Evolutionary conservation across 2,329 filamentous ascomycete species (phyloP).

Genomic region (Ophidiomyces ophidiicola): DNA sequence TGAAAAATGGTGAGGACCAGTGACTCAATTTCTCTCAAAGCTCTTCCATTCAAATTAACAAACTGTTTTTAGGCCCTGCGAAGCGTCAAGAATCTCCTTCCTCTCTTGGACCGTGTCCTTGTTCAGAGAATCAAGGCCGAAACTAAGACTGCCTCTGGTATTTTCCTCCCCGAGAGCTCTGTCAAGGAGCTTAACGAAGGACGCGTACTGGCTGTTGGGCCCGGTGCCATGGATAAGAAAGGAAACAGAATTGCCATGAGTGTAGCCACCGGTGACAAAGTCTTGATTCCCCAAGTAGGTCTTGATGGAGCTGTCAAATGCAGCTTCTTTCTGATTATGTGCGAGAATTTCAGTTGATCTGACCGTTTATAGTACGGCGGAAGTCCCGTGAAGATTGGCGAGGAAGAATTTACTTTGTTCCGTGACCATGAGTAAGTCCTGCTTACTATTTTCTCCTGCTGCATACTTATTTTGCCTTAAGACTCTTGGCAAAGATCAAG

Average conservation of each 20-base stretch:
- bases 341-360: conserved; percentile 1
- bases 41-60: background rate
- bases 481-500: conserved; percentile 97
- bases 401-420: conserved; percentile 93
- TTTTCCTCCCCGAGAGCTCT: conserved; percentile 92
- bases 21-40: background rate
- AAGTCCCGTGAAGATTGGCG: conserved; percentile 89
- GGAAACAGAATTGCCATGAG: conserved; percentile 79
- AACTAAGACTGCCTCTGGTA: conserved; percentile 87
- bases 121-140: conserved; percentile 97
- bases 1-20: conserved; percentile 12
- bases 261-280: conserved; percentile 73
- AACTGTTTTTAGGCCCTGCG: conserved; percentile 57
- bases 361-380: conserved; percentile 61
- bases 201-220: conserved; percentile 88
- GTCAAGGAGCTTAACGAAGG: conserved; percentile 99
- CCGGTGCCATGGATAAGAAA: conserved; percentile 74
- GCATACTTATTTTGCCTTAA: conserved; percentile 28
- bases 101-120: conserved; percentile 94
- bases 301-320: background rate
- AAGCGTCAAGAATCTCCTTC: conserved; percentile 87
- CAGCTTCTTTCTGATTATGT: background rate
- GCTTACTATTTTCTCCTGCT: background rate
- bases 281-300: conserved; percentile 85
- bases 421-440: conserved; percentile 86